Base-by-base conservation (phyloP, 1,284 basidiomycete genomes). In the Tetrapyrgos nigripes region DNA sequence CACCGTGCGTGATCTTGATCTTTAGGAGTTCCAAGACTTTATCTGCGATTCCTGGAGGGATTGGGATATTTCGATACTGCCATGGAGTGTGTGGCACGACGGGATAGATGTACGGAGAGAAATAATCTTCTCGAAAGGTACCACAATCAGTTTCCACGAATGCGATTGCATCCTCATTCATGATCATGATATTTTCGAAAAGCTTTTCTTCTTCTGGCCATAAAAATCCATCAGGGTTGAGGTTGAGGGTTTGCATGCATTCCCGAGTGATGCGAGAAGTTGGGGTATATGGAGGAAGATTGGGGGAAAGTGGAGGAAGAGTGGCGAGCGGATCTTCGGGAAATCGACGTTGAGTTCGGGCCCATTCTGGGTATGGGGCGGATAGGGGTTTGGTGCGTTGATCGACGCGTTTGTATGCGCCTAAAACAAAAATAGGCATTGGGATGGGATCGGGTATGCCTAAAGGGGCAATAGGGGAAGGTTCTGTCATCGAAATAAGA, bases 131-230 rank as follows among this genome's bases (percentile, higher is more conserved):
- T n/a, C n/a, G n/a, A n/a, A n/a, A n/a, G n/a, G n/a, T n/a, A n/a
- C n/a, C n/a, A n/a, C 65, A 10, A 63, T 59, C 13, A 77, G 67
- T 1, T 62, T 68, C 1, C 73, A 71, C n/a, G n/a, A 11, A 77
- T 0, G 72, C 66, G 0, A 73, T 23, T 0, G 65, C 60, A 13
- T 62, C 52, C 48, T 74, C 61, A 58, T 73, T 69, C 0, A 64
- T 10, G 31, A 37, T 44, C 21, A 75, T 24, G 2, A 75, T 61
- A 26, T 68, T 61, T n/a, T 57, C 31, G 35, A 70, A 66, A 9
- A 75, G 57, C 46, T 68, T 66, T 19, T 6, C n/a, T n/a, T n/a
- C n/a, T n/a, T n/a, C n/a, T n/a, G n/a, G n/a, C n/a, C n/a, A n/a
- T n/a, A n/a, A n/a, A n/a, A n/a, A n/a, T n/a, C n/a, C n/a, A n/a